phyloP scores from a whole-genome alignment of 1,284 basidiomycete genomes.

The Coniophora puteana region DNA sequence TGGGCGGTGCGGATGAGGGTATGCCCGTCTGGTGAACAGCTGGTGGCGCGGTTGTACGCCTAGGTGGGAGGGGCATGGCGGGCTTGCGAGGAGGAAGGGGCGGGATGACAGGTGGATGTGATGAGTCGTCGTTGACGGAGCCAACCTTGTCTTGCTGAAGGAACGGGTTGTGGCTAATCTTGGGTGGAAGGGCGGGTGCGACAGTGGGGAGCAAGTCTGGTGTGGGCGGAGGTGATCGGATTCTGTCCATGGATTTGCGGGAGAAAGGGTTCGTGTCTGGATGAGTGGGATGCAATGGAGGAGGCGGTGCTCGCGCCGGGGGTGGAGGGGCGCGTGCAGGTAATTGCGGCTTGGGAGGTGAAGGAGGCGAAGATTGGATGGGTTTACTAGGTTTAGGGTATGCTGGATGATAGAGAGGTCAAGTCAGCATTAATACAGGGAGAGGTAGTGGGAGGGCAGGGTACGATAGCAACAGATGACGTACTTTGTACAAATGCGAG shows the following conservation, averaged over 20 bases:
- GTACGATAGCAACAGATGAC: slow-evolving; percentile 10
- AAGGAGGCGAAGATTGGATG: slow-evolving; percentile 8
- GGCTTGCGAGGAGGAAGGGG: slow-evolving; percentile 34
- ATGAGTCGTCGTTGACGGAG: too few relatives aligned
- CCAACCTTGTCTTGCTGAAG: slow-evolving; percentile 20
- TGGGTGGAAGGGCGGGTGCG: slow-evolving; percentile 19
- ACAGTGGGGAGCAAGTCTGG: slow-evolving; percentile 20
- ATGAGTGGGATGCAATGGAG: slow-evolving; percentile 1
- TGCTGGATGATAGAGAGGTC: slow-evolving; percentile 15
- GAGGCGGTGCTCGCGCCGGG: slow-evolving; percentile 12
- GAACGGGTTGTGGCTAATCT: slow-evolving; percentile 28
- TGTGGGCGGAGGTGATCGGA: background rate
- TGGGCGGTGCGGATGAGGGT: slow-evolving; percentile 5
- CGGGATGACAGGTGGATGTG: too few relatives aligned
- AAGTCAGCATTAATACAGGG: slow-evolving; percentile 7
- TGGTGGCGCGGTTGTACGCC: slow-evolving; percentile 23
- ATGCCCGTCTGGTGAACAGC: slow-evolving; percentile 1
- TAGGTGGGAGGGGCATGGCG: slow-evolving; percentile 14
- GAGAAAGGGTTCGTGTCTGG: slow-evolving; percentile 25
- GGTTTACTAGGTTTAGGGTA: slow-evolving; percentile 12
- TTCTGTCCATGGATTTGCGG: slow-evolving; percentile 18
- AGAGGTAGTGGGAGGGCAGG: background rate
- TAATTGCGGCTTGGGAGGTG: slow-evolving; percentile 17
- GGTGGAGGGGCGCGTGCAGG: slow-evolving; percentile 20
- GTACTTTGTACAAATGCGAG: slow-evolving; percentile 72